Base-by-base conservation (phyloP, 768 basidiomycete species). In the Phaeolepiota aurea region DNA sequence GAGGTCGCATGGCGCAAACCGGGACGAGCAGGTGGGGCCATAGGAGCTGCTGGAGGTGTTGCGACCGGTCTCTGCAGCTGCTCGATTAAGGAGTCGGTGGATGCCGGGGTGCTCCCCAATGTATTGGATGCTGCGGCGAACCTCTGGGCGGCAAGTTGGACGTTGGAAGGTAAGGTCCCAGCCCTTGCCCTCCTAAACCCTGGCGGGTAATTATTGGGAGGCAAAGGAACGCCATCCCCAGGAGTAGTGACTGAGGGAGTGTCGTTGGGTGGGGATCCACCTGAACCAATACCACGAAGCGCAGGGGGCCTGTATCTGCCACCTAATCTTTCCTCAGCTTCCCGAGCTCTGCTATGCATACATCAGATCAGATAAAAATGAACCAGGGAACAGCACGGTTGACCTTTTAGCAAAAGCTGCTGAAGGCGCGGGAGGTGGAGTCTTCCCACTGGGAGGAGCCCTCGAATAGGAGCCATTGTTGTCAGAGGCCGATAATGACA, bases 181-280 rank as follows among this genome's bases (percentile, higher is more conserved):
- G 93, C 94, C 80, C 92, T 82, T 56, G 91, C 89, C 71, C 92
- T 81, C 67, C 89, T 79, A 61, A 91, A 94, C 46, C 88, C 87
- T 41, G 85, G 72, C 45, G 87, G 85, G 59, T 78, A 87, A 65
- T 79, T 85, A 58, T 81, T 79, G 48, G 82, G 72, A 52, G 86
- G 77, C 55, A 82, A 54, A 45, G 69, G 58, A 48, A 71, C 60
- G 52, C 65, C 65, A 63, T 85, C 82, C 53, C 66, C 70, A 41
- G 75, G 68, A 35, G 77, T 74, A 51, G 72, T 65, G 55, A 71
- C 61, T 54, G 77, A 72, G 54, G 79, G 65, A 48, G 68, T 62
- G 46, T 87, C 86, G 63, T 79, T 77, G 53, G 82, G 76, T 54
- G 82, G 82, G 49, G 83, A 84, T 47, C 76, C 81, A 49, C 76